Evolutionary conservation across 805 yeast genomes (phyloP), one percentile per base, ranked within the genome.

Genomic region (Saccharomycopsis fibuligera): DNA sequence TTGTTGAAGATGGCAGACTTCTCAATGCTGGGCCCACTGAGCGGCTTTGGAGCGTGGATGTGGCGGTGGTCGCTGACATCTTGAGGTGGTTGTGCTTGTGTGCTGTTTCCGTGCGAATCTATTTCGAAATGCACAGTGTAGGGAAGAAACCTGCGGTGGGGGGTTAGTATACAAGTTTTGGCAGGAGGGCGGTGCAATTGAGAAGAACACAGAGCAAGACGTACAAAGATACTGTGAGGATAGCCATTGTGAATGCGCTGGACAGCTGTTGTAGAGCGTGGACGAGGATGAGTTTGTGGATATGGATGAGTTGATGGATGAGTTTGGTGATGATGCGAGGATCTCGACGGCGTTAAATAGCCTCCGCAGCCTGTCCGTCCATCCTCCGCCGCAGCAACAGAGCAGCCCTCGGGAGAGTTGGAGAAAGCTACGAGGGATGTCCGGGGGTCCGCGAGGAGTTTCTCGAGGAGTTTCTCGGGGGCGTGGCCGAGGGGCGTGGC

Each of bases 61-160:
- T 9, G 29, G 9, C 12, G 6, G 10, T 9, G n/a, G 17, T n/a
- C 38, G 10, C n/a, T n/a, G n/a, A n/a, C n/a, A n/a, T n/a, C n/a
- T n/a, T n/a, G n/a, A n/a, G n/a, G n/a, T n/a, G n/a, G n/a, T n/a
- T n/a, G n/a, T n/a, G n/a, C n/a, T n/a, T n/a, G n/a, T n/a, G 44
- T 5, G 23, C 12, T 5, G 35, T 14, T 24, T 36, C 17, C 17
- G 19, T 8, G 19, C 21, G 21, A 25, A 14, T 42, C 52, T 6
- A 51, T 37, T 16, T 51, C 49, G 29, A 51, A 51, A 35, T 51
- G 52, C 17, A 51, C 55, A 9, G 55, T 51, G 40, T 51, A 45
- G 14, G 55, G 55, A 21, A 48, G 48, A 36, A 51, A 51, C 24
- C 53, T 49, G 35, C 5, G 25, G 25, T n/a, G n/a, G 5, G 44